These are phyloP conservation scores for Chaetothyriales sp. DNA, from an alignment of 2,329 filamentous ascomycete species.

Conservation along the genomic window DNA sequence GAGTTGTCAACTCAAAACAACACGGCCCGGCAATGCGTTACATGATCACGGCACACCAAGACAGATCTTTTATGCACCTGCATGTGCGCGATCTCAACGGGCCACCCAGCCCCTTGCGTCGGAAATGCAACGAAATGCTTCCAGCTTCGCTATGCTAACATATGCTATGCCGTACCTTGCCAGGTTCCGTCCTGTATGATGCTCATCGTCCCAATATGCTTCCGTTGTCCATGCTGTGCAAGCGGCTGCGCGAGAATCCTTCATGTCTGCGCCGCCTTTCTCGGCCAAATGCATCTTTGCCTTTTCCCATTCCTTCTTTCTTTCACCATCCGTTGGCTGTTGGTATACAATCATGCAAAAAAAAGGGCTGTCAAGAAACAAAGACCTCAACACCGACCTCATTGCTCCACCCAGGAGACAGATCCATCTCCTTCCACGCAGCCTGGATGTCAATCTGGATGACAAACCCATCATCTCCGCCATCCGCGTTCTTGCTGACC, in stretches of 20 bases:
- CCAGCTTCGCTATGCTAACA: neutral
- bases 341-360: no score
- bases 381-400: conserved; percentile 57
- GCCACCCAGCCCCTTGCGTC: neutral
- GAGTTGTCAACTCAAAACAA: no score
- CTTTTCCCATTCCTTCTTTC: neutral
- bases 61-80: no score
- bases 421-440: conserved; percentile 62
- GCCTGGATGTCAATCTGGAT: conserved; percentile 60
- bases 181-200: neutral
- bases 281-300: no score
- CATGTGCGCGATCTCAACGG: no score
- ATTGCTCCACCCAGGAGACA: conserved; percentile 63
- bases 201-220: neutral
- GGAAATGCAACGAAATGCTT: neutral
- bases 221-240: neutral
- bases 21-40: no score
- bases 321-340: no score
- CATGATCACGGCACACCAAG: no score
- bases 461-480: conserved; percentile 34
- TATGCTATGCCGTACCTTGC: no score
- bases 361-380: neutral
- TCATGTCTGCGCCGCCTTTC: neutral
- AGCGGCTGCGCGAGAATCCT: neutral
- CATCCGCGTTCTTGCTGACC: conserved; percentile 20